Conservation (phyloP, 2,329 filamentous ascomycete genomes). For the Paecilomyces formosus region DNA sequence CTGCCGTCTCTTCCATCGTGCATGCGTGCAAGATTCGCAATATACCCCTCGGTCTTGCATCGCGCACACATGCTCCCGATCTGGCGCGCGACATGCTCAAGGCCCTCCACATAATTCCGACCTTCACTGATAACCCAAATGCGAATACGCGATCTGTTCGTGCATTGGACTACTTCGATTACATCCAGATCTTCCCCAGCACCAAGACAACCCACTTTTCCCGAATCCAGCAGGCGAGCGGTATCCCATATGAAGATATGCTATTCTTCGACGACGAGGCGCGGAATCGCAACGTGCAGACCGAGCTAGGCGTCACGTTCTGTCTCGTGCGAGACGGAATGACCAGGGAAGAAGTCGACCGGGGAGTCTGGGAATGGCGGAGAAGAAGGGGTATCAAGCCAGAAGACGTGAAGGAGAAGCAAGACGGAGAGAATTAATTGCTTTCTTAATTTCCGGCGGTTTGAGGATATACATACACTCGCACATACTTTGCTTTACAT, state of each 20-base stretch:
- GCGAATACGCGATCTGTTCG: slow-evolving; percentile 41
- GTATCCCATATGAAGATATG: slow-evolving; percentile 72
- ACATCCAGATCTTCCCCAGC: slow-evolving; percentile 60
- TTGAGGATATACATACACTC: neutral
- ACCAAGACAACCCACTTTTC: slow-evolving; percentile 83
- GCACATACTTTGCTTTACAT: neutral
- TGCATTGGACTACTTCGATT: slow-evolving; percentile 48
- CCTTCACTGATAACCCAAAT: slow-evolving; percentile 31
- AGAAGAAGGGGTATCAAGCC: slow-evolving; percentile 52
- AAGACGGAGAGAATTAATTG: slow-evolving; percentile 6
- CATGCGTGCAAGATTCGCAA: slow-evolving; percentile 49
- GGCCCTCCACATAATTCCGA: slow-evolving; percentile 55
- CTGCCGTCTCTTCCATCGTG: slow-evolving; percentile 61
- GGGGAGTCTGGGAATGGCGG: slow-evolving; percentile 74
- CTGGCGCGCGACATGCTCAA: slow-evolving; percentile 75
- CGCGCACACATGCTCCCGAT: slow-evolving; percentile 70
- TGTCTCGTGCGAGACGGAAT: slow-evolving; percentile 74
- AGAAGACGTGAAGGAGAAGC: slow-evolving; percentile 7
- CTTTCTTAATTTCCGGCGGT: slow-evolving; percentile 20
- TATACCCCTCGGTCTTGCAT: slow-evolving; percentile 64
- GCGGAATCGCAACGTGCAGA: slow-evolving; percentile 74
- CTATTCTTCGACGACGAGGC: slow-evolving; percentile 93
- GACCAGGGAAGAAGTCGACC: slow-evolving; percentile 67
- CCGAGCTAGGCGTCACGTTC: slow-evolving; percentile 71
- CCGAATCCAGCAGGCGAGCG: slow-evolving; percentile 61